Conservation (phyloP, 495 filamentous ascomycete species). For the Pseudomonodictys pantanalensis region DNA sequence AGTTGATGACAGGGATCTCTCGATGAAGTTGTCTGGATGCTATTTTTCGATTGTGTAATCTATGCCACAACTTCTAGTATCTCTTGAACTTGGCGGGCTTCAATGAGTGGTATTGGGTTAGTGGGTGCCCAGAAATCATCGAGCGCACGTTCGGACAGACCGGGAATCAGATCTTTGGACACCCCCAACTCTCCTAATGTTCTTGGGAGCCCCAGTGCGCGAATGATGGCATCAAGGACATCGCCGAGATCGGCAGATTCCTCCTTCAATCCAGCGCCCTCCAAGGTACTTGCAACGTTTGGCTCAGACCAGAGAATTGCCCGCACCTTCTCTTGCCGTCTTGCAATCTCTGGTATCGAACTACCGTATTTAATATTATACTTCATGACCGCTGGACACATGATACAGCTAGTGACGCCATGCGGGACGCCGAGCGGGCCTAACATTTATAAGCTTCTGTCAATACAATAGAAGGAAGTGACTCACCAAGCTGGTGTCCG, state of each 20-base stretch:
- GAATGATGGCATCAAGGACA: slow-evolving; percentile 54
- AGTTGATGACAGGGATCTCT: slow-evolving; percentile 6
- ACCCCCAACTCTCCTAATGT: slow-evolving; percentile 56
- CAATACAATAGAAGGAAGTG: neutral
- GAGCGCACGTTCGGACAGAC: slow-evolving; percentile 52
- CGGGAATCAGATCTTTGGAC: slow-evolving; percentile 51
- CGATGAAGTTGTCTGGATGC: slow-evolving; percentile 9
- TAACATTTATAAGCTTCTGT: neutral
- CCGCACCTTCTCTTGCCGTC: slow-evolving; percentile 48
- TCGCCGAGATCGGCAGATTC: slow-evolving; percentile 52
- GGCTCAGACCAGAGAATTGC: slow-evolving; percentile 51
- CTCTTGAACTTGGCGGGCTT: slow-evolving; percentile 54
- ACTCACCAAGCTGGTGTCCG: slow-evolving; percentile 60
- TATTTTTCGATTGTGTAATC: slow-evolving; percentile 10
- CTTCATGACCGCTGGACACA: slow-evolving; percentile 60
- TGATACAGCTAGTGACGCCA: slow-evolving; percentile 64
- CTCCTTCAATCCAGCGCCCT: slow-evolving; percentile 38
- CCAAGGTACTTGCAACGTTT: slow-evolving; percentile 46
- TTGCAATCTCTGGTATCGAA: slow-evolving; percentile 46
- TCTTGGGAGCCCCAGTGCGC: slow-evolving; percentile 55
- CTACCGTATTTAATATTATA: slow-evolving; percentile 49
- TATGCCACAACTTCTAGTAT: slow-evolving; percentile 50
- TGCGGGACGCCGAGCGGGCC: slow-evolving; percentile 60
- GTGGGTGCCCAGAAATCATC: slow-evolving; percentile 50
- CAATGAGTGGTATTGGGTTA: slow-evolving; percentile 51